Percentiles rank a stretch among this genome's conserved stretches.
These are phyloP conservation scores for Xylaria sp. DNA, from an alignment of 2,329 filamentous ascomycete species.

Conservation along the genomic window DNA sequence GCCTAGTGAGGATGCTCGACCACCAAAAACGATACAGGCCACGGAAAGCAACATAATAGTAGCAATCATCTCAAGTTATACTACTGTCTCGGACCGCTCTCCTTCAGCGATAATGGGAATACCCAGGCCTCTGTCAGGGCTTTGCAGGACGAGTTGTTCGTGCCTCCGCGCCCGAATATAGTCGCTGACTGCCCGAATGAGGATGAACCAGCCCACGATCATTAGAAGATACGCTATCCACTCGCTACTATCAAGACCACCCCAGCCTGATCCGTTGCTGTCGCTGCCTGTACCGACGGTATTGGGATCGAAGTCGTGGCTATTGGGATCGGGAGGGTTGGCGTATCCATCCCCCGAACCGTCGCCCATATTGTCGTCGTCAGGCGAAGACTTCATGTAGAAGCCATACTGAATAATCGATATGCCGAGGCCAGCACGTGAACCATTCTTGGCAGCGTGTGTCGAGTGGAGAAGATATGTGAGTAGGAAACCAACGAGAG, in stretches of 20 bases:
- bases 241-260: slow-evolving; percentile 77
- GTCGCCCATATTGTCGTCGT: slow-evolving; percentile 57
- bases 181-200: slow-evolving; percentile 93
- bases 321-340: slow-evolving; percentile 85
- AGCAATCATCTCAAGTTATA: slow-evolving; percentile 57
- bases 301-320: slow-evolving; percentile 85
- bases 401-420: slow-evolving; percentile 97
- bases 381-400: slow-evolving; percentile 79
- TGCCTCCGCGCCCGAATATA: slow-evolving; percentile 88
- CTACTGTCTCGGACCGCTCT: slow-evolving; percentile 80
- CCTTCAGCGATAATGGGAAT: slow-evolving; percentile 88
- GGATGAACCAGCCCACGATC: slow-evolving; percentile 97
- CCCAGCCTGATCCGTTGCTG: slow-evolving; percentile 56
- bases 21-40: background rate
- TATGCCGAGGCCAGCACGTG: slow-evolving; percentile 90
- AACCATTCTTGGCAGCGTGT: slow-evolving; percentile 97
- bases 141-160: slow-evolving; percentile 92
- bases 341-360: slow-evolving; percentile 67
- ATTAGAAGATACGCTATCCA: slow-evolving; percentile 94
- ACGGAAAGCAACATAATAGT: background rate
- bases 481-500: slow-evolving; percentile 91
- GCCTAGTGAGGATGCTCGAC: background rate
- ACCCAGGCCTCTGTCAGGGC: slow-evolving; percentile 85
- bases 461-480: slow-evolving; percentile 98
- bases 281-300: slow-evolving; percentile 60